Evolutionary conservation across 225 moss, liverwort and hornwort species (phyloP), one percentile per base, ranked within the genome.

Genomic region (Bryum argenteum): DNA sequence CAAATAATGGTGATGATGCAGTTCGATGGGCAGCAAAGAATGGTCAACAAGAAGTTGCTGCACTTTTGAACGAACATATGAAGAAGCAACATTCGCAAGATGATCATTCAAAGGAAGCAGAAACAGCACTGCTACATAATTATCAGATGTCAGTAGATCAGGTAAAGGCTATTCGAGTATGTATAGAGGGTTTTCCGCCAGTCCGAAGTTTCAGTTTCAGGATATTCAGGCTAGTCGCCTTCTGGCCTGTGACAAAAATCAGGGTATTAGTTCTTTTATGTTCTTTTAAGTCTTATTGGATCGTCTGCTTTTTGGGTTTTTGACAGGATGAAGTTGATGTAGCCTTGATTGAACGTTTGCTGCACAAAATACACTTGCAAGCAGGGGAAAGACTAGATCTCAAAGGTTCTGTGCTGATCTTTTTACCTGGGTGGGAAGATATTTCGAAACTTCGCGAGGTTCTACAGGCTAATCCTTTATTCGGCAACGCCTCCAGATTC

Each of bases 371-470:
- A 38, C 83, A 89, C 75, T 53, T 44, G 70, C 63, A 70, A 43
- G 80, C 69, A 21, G 89, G 76, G 39, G 77, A 80, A 14, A 74
- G 43, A 40, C 72, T 77, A 75, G 88, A 80, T 57, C 65, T 74
- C 57, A 79, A 77, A 72, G 90, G 88, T 62, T 92, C 97, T 42
- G 81, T 98, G 37, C 79, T 98, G 43, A 80, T 98, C 26, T 98
- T 98, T 78, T 81, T 98, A 63, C 94, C 97, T 70, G 97, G 97
- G 14, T 98, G 97, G 97, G 97, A 98, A 78, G 97, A 98, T 76
- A 98, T 98, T 62, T 78, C 88, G 65, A 94, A 71, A 78, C 78
- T 88, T 70, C 90, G 89, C 64, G 94, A 98, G 52, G 75, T 82
- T 66, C 79, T 98, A 47, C 81, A 81, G 65, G 80, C 85, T 53